These are phyloP conservation scores for Suhomyces taliae DNA, from an alignment of 1,139 yeast species.

Conservation along the genomic window DNA sequence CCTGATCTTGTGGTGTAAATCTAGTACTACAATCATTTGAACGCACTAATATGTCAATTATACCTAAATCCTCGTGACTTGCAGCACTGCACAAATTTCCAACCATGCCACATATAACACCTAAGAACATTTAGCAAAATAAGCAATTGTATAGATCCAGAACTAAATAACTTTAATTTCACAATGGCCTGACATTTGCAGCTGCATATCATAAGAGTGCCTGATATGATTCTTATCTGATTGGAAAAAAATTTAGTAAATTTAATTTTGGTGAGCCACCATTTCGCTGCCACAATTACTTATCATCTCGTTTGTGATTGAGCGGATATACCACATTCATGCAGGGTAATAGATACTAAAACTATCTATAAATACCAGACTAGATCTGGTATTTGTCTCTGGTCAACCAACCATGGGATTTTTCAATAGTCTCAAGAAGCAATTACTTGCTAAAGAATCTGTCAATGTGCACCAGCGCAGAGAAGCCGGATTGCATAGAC, in stretches of 20 bases:
- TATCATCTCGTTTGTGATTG: not conserved
- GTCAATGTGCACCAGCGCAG: not conserved
- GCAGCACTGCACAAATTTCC: not conserved
- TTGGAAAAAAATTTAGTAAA: not conserved
- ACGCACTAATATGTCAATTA: not conserved
- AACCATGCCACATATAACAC: not conserved
- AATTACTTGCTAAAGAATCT: conserved; percentile 7
- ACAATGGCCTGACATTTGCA: too few species aligned
- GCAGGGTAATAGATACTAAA: not conserved
- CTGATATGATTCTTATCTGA: not conserved
- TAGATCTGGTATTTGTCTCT: too few species aligned
- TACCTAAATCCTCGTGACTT: not conserved
- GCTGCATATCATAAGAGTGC: too few species aligned
- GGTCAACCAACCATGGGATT: conserved; percentile 5
- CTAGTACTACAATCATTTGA: not conserved
- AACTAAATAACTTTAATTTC: not conserved
- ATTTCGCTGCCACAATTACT: conserved; percentile 7
- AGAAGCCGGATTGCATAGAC: not conserved
- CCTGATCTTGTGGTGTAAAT: not conserved
- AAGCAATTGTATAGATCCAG: not conserved
- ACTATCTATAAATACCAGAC: not conserved
- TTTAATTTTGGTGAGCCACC: not conserved
- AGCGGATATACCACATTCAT: not conserved
- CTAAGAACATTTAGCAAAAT: not conserved
- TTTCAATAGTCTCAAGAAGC: conserved; percentile 3